These are phyloP conservation scores for Pneumocystis oryctolagi DNA, from an alignment of 1,139 yeast genomes.

Conservation along the genomic window DNA sequence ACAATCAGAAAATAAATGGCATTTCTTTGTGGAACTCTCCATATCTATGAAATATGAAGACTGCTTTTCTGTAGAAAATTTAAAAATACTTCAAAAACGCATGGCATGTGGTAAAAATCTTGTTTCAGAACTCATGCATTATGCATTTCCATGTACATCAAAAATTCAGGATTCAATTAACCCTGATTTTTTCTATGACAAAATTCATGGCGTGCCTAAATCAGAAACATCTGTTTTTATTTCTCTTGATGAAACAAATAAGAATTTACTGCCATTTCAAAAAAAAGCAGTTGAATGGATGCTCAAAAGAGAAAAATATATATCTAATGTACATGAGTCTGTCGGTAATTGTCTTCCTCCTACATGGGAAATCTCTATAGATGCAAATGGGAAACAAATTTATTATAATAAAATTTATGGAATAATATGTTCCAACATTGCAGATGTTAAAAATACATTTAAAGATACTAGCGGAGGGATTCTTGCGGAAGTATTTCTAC, in stretches of 20 bases:
- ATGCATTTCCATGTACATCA: neutral
- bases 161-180: neutral
- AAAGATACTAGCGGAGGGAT: conserved; percentile 9
- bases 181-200: neutral
- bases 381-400: conserved; percentile 3
- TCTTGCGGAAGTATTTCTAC: conserved; percentile 8
- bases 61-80: neutral
- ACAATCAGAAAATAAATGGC: neutral
- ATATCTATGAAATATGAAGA: neutral
- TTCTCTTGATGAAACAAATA: conserved; percentile 3
- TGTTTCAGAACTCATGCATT: neutral
- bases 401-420: conserved; percentile 4
- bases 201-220: neutral
- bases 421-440: conserved; percentile 3
- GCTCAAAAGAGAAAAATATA: conserved; percentile 8
- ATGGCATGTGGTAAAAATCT: neutral
- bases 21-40: neutral
- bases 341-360: neutral
- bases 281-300: conserved; percentile 12
- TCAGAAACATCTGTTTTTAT: neutral
- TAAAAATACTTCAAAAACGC: neutral
- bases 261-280: conserved; percentile 13
- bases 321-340: neutral
- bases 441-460: neutral
- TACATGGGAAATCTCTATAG: neutral